These are phyloP conservation scores for Ajuga chamaepitys DNA, from an alignment of 257 asterid species.

Conservation along the genomic window DNA sequence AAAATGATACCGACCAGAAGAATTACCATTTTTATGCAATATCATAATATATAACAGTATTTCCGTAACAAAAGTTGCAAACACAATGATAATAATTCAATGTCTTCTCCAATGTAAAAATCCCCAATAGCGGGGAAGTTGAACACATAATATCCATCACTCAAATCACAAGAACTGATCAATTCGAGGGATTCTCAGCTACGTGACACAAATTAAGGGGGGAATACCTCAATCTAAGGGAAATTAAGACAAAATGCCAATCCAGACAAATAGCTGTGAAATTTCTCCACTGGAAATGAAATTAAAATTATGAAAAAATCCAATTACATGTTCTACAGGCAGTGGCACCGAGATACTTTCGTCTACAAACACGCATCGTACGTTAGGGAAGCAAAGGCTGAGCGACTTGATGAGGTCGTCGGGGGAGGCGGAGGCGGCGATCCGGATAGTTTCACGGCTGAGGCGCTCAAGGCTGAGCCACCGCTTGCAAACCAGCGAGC, in stretches of 20 bases:
- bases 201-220: not conserved
- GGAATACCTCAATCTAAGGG: too few relatives aligned
- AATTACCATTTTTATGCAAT: not conserved
- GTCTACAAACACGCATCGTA: slow-evolving; percentile 40
- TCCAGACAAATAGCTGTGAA: slow-evolving; percentile 1
- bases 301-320: slow-evolving; percentile 8
- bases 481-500: slow-evolving; percentile 75
- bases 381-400: slow-evolving; percentile 42
- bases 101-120: not conserved
- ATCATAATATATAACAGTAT: not conserved
- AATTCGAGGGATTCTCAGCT: not conserved
- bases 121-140: not conserved
- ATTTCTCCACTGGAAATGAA: not conserved
- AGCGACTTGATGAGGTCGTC: slow-evolving; percentile 44
- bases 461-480: slow-evolving; percentile 85
- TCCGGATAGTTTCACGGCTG: slow-evolving; percentile 59
- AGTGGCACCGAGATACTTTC: slow-evolving; percentile 49
- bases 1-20: not conserved
- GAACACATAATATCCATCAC: not conserved
- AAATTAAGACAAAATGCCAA: not conserved
- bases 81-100: not conserved
- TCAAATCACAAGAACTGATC: not conserved
- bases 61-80: not conserved
- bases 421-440: slow-evolving; percentile 68
- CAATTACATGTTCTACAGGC: slow-evolving; percentile 45